A percentile compares a stretch with the other conserved stretches of the same genome.
Conservation (phyloP, 371 early-diverging fungal species). For the Mortierella sp. region DNA sequence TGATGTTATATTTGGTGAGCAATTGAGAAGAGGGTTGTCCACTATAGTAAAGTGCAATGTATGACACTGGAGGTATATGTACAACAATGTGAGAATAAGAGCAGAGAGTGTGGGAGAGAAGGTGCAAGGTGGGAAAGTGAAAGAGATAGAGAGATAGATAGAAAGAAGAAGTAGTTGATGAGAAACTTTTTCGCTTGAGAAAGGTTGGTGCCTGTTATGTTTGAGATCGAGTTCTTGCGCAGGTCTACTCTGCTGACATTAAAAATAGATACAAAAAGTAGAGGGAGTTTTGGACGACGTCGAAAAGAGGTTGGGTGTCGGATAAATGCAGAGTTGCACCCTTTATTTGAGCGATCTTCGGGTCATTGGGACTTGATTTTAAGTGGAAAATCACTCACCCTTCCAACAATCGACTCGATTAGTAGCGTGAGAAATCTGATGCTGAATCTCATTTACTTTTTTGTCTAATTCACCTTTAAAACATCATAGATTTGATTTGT, state of each 20-base stretch:
- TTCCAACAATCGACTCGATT: neutral
- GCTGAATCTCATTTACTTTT: neutral
- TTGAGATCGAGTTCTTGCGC: too few relatives aligned
- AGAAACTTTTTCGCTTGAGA: too few relatives aligned
- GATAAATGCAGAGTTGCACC: too few relatives aligned
- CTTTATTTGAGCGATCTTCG: too few relatives aligned
- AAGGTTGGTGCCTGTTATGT: too few relatives aligned
- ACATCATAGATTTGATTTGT: too few relatives aligned
- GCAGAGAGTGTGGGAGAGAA: neutral
- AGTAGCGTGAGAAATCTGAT: too few relatives aligned
- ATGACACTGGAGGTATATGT: neutral
- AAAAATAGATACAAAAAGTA: neutral
- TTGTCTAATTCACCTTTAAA: neutral
- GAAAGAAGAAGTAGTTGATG: neutral
- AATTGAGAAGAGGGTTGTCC: neutral
- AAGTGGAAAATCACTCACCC: neutral
- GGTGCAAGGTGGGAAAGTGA: neutral
- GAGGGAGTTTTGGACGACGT: neutral
- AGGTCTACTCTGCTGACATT: neutral
- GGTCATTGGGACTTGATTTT: neutral
- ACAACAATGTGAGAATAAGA: neutral
- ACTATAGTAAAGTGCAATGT: neutral
- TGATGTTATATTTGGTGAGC: constrained; percentile 4
- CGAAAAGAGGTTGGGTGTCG: too few relatives aligned
- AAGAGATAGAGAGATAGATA: neutral